Percentiles rank a stretch among this genome's conserved stretches.
phyloP scores from a whole-genome alignment of 1,284 basidiomycete species.

The Heterobasidion irregulare region DNA sequence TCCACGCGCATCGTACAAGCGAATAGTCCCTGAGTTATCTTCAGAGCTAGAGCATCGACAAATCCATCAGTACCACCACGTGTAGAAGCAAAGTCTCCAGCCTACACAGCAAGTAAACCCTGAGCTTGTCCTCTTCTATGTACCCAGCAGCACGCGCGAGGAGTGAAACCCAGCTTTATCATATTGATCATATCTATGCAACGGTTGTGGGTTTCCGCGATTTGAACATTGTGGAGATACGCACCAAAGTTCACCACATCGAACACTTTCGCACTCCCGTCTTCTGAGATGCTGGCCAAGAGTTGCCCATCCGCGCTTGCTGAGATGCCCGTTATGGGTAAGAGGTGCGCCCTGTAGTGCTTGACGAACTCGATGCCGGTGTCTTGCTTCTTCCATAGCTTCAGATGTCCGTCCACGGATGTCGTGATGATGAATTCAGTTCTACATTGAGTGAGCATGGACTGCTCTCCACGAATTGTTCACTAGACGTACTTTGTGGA shows the following conservation, averaged over 20 bases:
- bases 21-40: conserved; percentile 63
- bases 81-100: conserved; percentile 9
- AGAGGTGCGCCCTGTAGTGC: conserved; percentile 87
- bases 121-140: conserved; percentile 85
- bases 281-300: conserved; percentile 84
- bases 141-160: conserved; percentile 89
- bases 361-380: conserved; percentile 90
- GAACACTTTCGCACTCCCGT: conserved; percentile 87
- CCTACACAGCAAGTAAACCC: conserved; percentile 82
- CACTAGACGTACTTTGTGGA: conserved; percentile 63
- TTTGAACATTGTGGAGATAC: conserved; percentile 11
- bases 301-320: conserved; percentile 91
- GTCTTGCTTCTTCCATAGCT: conserved; percentile 98
- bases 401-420: conserved; percentile 91
- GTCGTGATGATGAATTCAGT: conserved; percentile 94
- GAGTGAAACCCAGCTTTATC: conserved; percentile 80
- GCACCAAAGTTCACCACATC: conserved; percentile 95
- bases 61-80: background rate
- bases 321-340: conserved; percentile 72
- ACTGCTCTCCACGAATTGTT: conserved; percentile 5
- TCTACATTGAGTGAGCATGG: conserved; percentile 31
- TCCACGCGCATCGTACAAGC: conserved; percentile 90
- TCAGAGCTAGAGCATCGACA: conserved; percentile 60
- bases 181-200: conserved; percentile 96
- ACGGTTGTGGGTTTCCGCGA: background rate